A percentile compares a stretch with the other conserved stretches of the same genome.
Evolutionary conservation across 2,329 filamentous ascomycete genomes (phyloP).

Genomic region (Neoscytalidium dimidiatum): DNA sequence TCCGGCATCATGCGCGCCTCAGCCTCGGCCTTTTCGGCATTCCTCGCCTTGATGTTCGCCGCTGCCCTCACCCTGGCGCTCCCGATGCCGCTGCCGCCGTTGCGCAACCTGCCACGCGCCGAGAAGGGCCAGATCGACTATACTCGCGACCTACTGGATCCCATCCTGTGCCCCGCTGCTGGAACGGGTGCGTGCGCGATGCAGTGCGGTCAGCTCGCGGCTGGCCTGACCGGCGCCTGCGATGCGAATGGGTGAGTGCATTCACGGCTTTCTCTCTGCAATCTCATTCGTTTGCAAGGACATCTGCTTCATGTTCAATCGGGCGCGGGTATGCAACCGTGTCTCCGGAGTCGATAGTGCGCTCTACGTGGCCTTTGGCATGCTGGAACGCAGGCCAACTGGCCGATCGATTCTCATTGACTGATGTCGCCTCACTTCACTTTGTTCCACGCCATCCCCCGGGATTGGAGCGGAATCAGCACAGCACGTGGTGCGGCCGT

Average conservation of each 20-base stretch:
- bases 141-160: conserved; percentile 8
- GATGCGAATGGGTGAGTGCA: background rate
- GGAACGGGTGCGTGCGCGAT: background rate
- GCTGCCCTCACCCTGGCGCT: background rate
- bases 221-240: background rate
- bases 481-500: too few species aligned
- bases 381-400: too few species aligned
- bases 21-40: background rate
- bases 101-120: conserved; percentile 11
- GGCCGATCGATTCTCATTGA: too few species aligned
- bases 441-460: too few species aligned
- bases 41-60: background rate
- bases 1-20: background rate
- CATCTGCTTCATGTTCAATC: too few species aligned
- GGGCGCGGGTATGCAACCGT: too few species aligned
- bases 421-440: background rate
- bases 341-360: too few species aligned
- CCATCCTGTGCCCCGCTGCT: conserved; percentile 3
- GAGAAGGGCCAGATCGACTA: conserved; percentile 12
- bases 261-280: background rate
- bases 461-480: too few species aligned
- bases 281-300: background rate
- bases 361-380: too few species aligned
- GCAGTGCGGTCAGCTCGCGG: background rate
- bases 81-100: background rate